Percentiles rank a stretch among this genome's conserved stretches.
phyloP scores from a whole-genome alignment of 2,329 filamentous ascomycete species.

The Cercospora beticola region DNA sequence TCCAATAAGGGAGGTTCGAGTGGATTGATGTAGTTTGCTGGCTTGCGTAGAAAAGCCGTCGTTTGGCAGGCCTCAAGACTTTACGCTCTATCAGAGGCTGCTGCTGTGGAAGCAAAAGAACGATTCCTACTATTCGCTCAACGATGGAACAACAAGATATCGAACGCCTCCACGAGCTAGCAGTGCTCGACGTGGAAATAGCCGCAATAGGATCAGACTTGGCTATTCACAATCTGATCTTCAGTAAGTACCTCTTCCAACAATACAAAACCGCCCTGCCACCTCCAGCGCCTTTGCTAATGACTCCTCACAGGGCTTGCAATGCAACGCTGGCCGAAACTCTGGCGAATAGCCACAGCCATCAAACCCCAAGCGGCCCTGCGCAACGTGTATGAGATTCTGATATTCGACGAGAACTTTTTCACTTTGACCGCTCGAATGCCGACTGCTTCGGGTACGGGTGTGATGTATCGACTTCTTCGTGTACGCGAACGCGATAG shows the following conservation, averaged over 20 bases:
- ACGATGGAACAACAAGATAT: background rate
- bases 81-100: too few relatives aligned
- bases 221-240: background rate
- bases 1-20: too few relatives aligned
- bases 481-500: background rate
- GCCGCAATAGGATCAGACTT: background rate
- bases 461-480: background rate
- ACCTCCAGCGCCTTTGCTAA: background rate
- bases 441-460: background rate
- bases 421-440: background rate
- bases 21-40: too few relatives aligned
- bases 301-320: background rate
- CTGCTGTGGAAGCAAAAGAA: background rate
- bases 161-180: background rate
- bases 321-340: background rate
- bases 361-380: background rate
- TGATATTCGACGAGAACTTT: background rate
- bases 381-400: background rate
- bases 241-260: background rate
- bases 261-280: background rate
- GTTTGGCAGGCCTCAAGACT: too few relatives aligned
- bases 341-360: background rate
- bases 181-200: background rate
- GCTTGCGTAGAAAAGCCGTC: too few relatives aligned
- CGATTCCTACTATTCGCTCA: background rate